Conservation (phyloP, 2,329 filamentous ascomycete genomes). For the Aspergillus aculeatus region DNA sequence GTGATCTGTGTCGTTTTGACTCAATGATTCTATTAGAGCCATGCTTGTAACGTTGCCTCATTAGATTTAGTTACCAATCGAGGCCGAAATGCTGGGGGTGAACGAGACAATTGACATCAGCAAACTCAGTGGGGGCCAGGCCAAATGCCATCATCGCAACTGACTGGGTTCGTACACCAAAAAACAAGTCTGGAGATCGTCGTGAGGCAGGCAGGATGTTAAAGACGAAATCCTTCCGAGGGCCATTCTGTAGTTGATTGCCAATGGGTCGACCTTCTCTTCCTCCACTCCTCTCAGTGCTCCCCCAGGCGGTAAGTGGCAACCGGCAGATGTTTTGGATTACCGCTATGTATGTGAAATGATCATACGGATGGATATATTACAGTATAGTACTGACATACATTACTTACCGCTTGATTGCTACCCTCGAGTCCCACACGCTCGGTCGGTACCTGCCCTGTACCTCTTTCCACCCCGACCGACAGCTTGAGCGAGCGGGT, state of each 20-base stretch:
- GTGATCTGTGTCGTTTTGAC: no score
- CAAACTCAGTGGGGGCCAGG: neutral
- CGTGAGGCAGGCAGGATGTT: neutral
- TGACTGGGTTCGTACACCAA: neutral
- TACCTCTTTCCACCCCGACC: neutral
- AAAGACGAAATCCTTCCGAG: neutral
- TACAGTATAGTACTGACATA: neutral
- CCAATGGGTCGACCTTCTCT: neutral
- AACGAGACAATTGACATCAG: neutral
- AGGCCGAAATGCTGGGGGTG: neutral
- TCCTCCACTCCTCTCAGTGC: no score
- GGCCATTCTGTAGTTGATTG: neutral
- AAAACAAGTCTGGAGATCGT: neutral
- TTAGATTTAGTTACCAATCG: no score
- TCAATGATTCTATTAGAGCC: no score
- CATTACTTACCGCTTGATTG: neutral
- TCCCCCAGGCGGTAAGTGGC: no score
- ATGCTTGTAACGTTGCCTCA: no score
- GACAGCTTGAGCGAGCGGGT: neutral
- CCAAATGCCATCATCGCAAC: neutral
- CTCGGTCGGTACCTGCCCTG: neutral
- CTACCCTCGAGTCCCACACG: neutral
- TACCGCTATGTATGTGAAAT: neutral
- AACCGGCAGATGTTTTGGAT: neutral
- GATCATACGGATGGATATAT: neutral